Conservation (phyloP, 768 basidiomycete species). For the Tulasnella sp. region DNA sequence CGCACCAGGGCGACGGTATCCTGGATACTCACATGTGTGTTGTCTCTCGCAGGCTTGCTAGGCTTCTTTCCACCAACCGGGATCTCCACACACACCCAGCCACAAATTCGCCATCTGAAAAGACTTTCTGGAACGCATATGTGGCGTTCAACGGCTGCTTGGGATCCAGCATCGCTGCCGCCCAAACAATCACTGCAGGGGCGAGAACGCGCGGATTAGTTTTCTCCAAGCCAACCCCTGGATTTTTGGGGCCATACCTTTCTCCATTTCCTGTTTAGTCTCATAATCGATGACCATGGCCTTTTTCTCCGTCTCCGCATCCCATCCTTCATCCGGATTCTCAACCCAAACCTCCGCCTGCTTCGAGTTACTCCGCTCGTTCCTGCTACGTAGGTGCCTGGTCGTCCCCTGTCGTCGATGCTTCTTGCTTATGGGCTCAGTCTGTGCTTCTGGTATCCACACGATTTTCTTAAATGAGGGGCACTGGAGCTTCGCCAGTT, state of each 20-base stretch:
- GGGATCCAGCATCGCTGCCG: constrained; percentile 58
- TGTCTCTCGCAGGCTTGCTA: too few relatives aligned
- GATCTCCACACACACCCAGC: constrained; percentile 83
- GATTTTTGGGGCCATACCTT: too few relatives aligned
- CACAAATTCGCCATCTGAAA: constrained; percentile 83
- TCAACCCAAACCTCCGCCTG: constrained; percentile 22
- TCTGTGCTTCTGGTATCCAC: constrained; percentile 45
- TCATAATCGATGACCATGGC: constrained; percentile 66
- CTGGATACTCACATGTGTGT: too few relatives aligned
- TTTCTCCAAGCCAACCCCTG: too few relatives aligned
- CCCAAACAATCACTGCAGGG: constrained; percentile 74
- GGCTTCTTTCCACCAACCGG: too few relatives aligned
- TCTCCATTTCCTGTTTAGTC: constrained; percentile 49
- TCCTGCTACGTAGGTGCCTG: constrained; percentile 27
- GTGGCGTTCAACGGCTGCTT: too few relatives aligned
- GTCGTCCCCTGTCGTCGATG: constrained; percentile 37
- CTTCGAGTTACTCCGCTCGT: constrained; percentile 37
- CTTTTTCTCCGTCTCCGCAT: constrained; percentile 59
- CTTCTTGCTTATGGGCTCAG: constrained; percentile 40
- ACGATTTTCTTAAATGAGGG: constrained; percentile 27
- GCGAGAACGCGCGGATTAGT: too few relatives aligned
- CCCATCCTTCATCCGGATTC: constrained; percentile 64
- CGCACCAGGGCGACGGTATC: too few relatives aligned
- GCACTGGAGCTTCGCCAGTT: constrained; percentile 18
- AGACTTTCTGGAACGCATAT: constrained; percentile 87